Conservation (phyloP, 1,284 basidiomycete genomes). For the Microbotryum lychnidis-dioicae region DNA sequence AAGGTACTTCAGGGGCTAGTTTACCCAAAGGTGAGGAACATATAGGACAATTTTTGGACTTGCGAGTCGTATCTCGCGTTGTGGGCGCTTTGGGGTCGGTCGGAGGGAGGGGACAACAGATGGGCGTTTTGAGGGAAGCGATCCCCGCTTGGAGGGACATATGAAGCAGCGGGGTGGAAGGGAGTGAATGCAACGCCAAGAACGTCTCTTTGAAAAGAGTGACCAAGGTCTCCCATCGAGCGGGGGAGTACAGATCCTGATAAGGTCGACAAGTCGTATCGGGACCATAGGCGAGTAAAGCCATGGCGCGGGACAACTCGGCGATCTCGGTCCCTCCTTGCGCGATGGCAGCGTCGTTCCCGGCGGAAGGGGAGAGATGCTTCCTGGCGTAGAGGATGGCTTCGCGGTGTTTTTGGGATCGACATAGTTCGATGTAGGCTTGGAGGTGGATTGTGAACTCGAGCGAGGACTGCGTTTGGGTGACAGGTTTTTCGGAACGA, state of each 20-base stretch:
- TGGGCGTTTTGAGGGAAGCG: constrained; percentile 71
- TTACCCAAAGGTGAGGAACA: constrained; percentile 63
- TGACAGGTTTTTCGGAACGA: too few species aligned
- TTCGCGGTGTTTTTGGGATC: constrained; percentile 56
- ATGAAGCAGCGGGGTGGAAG: constrained; percentile 73
- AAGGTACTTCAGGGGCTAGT: constrained; percentile 78
- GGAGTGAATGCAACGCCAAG: constrained; percentile 73
- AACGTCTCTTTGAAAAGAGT: constrained; percentile 73
- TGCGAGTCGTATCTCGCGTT: constrained; percentile 45
- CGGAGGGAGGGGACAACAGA: constrained; percentile 46
- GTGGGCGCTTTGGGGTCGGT: neutral
- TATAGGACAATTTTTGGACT: constrained; percentile 65
- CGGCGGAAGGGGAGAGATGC: constrained; percentile 67
- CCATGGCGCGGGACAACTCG: constrained; percentile 71
- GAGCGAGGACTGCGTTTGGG: constrained; percentile 62
- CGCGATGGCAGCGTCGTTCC: constrained; percentile 34
- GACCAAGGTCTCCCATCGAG: constrained; percentile 65
- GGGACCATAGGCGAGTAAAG: constrained; percentile 63
- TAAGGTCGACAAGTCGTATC: constrained; percentile 56
- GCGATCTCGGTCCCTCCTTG: constrained; percentile 43
- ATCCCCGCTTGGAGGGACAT: constrained; percentile 82
- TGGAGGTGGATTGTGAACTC: constrained; percentile 94
- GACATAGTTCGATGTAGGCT: constrained; percentile 86
- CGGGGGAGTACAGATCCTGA: constrained; percentile 70
- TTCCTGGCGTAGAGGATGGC: constrained; percentile 81